phyloP scores from a whole-genome alignment of 306 rosid species.

The Albizia julibrissin region DNA sequence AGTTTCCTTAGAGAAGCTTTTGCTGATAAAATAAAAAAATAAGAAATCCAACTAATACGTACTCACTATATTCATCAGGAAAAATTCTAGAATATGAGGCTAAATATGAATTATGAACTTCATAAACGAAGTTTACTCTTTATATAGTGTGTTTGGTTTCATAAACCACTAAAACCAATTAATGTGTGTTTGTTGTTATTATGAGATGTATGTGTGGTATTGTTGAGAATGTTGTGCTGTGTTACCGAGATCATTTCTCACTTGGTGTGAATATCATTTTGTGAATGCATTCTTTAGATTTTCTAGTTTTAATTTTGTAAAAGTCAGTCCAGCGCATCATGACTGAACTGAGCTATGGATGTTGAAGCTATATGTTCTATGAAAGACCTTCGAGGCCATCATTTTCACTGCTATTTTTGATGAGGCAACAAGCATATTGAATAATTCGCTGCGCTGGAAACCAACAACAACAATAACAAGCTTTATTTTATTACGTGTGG shows the following conservation, averaged over 20 bases:
- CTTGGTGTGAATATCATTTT: neutral
- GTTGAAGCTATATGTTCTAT: too few relatives aligned
- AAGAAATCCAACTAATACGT: neutral
- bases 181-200: too few relatives aligned
- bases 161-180: neutral
- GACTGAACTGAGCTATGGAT: too few relatives aligned
- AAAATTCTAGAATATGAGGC: neutral
- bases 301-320: neutral
- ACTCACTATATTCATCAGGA: too few relatives aligned
- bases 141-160: neutral
- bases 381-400: neutral
- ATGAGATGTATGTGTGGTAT: neutral
- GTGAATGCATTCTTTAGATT: neutral
- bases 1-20: too few relatives aligned
- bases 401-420: neutral
- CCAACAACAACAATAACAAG: too few relatives aligned
- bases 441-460: neutral
- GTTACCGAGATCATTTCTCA: neutral
- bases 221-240: neutral
- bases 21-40: too few relatives aligned
- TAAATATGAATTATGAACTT: neutral
- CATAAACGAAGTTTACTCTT: neutral
- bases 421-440: neutral
- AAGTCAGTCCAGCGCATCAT: too few relatives aligned
- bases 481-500: too few relatives aligned